Conservation (phyloP, 78 protist genomes). For the Salpingoeca rosetta region DNA sequence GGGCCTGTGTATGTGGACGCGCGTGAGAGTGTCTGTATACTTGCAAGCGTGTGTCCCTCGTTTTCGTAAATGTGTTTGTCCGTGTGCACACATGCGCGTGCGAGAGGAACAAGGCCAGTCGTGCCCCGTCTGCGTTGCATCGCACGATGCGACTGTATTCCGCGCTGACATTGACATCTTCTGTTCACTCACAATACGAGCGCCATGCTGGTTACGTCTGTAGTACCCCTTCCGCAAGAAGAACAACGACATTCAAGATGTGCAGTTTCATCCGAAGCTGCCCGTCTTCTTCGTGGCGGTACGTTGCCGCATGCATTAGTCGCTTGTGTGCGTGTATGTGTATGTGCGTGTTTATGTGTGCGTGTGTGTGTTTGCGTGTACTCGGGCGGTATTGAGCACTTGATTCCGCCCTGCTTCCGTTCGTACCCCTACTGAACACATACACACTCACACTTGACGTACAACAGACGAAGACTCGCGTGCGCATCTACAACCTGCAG, state of each 20-base stretch:
- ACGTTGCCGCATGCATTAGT: neutral
- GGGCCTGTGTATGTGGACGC: neutral
- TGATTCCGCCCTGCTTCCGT: too few species aligned
- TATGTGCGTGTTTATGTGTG: neutral
- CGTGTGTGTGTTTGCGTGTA: neutral
- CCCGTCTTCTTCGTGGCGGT: slow-evolving; percentile 86
- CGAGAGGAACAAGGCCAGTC: too few species aligned
- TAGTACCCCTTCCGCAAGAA: slow-evolving; percentile 49
- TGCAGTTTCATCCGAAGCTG: slow-evolving; percentile 85
- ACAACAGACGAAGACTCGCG: slow-evolving; percentile 29
- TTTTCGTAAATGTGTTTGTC: too few species aligned
- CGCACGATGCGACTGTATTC: too few species aligned
- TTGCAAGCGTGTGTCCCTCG: too few species aligned
- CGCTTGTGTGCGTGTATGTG: neutral
- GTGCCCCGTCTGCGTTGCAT: too few species aligned
- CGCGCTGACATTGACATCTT: neutral
- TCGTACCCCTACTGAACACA: neutral
- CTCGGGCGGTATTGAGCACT: neutral
- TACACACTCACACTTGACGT: too few species aligned
- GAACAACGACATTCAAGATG: slow-evolving; percentile 39
- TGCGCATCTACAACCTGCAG: slow-evolving; percentile 72
- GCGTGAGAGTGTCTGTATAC: too few species aligned
- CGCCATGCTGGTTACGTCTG: neutral
- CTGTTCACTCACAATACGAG: neutral
- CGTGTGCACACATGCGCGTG: too few species aligned